Base-by-base conservation (phyloP, 176 grass and related monocot genomes). In the Avena eriantha region DNA sequence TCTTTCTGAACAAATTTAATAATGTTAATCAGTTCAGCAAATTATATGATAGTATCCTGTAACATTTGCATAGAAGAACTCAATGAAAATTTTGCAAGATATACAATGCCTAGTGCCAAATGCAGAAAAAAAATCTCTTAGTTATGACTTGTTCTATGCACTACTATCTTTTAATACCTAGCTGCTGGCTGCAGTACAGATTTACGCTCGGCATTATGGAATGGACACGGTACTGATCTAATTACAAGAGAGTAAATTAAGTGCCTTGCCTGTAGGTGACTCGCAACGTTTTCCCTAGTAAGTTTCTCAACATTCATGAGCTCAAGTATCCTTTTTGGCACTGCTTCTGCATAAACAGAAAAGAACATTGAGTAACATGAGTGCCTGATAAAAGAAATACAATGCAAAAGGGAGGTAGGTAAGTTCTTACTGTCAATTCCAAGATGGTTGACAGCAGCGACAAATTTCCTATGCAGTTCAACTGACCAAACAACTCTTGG, bases 231-330 rank as follows among this genome's bases (percentile, higher is more conserved):
- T 68, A 76, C 56, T 41, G 18, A 76, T 18, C 47, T 78, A 53
- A 84, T 46, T 39, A 69, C 8, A 81, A 81, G 29, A 29, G 69
- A 61, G 21, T 81, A 36, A 17, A 26, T 17, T 70, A 69, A 36
- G 33, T 26, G 73, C 16, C 73, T 87, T 96, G 80, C 97, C 94
- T 99, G 97, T 76, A 99, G 88, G 73, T 99, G 97, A 78, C 97
- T 99, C 48, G 94, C 97, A 85, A 99, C 90, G 79, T 99, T 99
- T 88, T 99, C 97, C 87, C 97, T 94, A 14, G 92, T 99, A 60
- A 99, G 92, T 82, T 96, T 99, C 10, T 99, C 94, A 53, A 99
- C 94, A 87, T 94, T 96, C 94, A 99, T 99, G 10, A 94, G 92
- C 86, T 99, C 94, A 68, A 99, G 97, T 86, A 99, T 99, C 69